Evolutionary conservation across 148 eudicot genomes (phyloP).

Genomic region (Chenopodium album): DNA sequence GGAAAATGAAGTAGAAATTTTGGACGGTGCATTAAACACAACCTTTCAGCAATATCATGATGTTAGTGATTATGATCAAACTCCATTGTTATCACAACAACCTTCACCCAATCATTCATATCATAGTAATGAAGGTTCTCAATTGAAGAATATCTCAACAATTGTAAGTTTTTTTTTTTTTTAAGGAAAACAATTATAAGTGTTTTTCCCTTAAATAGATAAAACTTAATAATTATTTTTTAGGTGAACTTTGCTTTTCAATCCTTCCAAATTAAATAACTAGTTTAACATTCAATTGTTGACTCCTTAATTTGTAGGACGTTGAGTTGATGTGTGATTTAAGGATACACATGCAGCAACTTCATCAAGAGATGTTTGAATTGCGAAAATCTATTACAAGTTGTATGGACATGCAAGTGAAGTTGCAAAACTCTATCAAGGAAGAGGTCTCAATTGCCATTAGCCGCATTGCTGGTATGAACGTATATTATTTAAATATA

Average conservation of each 20-base stretch:
- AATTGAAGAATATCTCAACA: conserved; percentile 34
- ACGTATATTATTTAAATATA: too few species aligned
- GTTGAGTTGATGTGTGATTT: conserved; percentile 66
- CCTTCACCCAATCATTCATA: conserved; percentile 27
- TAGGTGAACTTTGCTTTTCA: too few species aligned
- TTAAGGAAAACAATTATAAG: conserved; percentile 39
- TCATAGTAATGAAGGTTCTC: conserved; percentile 25
- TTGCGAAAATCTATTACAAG: conserved; percentile 54
- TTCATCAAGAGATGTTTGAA: conserved; percentile 64
- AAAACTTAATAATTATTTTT: too few species aligned
- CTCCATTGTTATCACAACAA: conserved; percentile 26
- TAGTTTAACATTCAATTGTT: neutral
- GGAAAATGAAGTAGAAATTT: conserved; percentile 7
- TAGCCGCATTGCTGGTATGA: conserved; percentile 38
- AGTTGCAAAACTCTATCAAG: conserved; percentile 37
- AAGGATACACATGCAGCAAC: conserved; percentile 63
- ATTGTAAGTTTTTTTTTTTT: conserved; percentile 36
- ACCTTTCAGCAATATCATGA: conserved; percentile 29
- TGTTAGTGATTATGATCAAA: conserved; percentile 31
- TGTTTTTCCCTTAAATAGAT: neutral
- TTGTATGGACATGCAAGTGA: conserved; percentile 64
- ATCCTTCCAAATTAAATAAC: too few species aligned
- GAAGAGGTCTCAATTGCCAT: conserved; percentile 36
- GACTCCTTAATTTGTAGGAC: conserved; percentile 41
- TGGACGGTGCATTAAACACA: conserved; percentile 27